phyloP scores from a whole-genome alignment of 2,329 filamentous ascomycete genomes.

The Ceratocystiopsis sp. region DNA sequence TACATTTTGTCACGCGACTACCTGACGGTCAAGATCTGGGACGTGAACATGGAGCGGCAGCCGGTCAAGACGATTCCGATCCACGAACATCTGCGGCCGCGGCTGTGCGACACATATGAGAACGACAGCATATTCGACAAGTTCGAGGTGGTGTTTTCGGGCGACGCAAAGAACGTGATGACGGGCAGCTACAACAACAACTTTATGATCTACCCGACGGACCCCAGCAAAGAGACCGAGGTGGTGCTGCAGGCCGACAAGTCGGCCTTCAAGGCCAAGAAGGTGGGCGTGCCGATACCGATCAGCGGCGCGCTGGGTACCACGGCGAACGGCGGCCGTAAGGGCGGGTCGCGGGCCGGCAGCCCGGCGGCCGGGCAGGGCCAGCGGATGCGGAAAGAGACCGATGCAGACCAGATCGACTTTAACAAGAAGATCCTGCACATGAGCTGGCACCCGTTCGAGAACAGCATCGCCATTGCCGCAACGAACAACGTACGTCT shows the following conservation, averaged over 20 bases:
- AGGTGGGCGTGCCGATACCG: slow-evolving; percentile 91
- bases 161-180: slow-evolving; percentile 98
- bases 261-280: slow-evolving; percentile 99
- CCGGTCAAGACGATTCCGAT: slow-evolving; percentile 98
- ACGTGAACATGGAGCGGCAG: slow-evolving; percentile 96
- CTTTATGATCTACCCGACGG: slow-evolving; percentile 99
- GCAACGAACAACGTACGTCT: slow-evolving; percentile 96
- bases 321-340: slow-evolving; percentile 61
- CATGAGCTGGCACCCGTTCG: slow-evolving; percentile 99
- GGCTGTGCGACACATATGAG: slow-evolving; percentile 95
- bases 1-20: slow-evolving; percentile 98
- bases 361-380: slow-evolving; percentile 73
- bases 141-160: slow-evolving; percentile 97
- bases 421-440: slow-evolving; percentile 99
- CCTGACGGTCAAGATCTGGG: slow-evolving; percentile 98
- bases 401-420: slow-evolving; percentile 96
- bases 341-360: slow-evolving; percentile 70
- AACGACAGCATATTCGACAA: slow-evolving; percentile 99
- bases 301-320: slow-evolving; percentile 74
- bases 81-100: slow-evolving; percentile 86
- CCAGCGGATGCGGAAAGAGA: slow-evolving; percentile 96
- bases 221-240: slow-evolving; percentile 90
- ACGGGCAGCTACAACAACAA: slow-evolving; percentile 99
- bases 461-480: slow-evolving; percentile 98
- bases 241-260: slow-evolving; percentile 97